Evolutionary conservation across 768 basidiomycete genomes (phyloP).

Genomic region (Pleurotus pulmonarius): DNA sequence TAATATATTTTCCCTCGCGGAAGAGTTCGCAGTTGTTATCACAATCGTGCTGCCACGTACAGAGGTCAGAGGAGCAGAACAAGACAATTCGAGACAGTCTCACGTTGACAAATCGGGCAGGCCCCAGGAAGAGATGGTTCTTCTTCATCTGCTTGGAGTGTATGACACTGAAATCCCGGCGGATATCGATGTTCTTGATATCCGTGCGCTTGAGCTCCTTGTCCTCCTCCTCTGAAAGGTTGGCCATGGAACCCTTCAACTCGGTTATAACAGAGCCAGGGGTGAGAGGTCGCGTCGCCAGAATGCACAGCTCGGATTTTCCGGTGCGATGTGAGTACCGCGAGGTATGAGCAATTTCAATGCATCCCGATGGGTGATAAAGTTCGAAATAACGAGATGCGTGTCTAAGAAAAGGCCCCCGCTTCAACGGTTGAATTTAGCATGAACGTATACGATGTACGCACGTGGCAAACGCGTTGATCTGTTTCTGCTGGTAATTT

Average conservation of each 20-base stretch:
- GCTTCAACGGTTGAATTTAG: not conserved
- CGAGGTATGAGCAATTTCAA: slow-evolving; percentile 87
- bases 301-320: slow-evolving; percentile 84
- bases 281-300: slow-evolving; percentile 69
- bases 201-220: slow-evolving; percentile 82
- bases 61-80: slow-evolving; percentile 10
- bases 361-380: slow-evolving; percentile 77
- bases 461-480: slow-evolving; percentile 91
- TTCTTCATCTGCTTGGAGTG: slow-evolving; percentile 91
- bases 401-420: slow-evolving; percentile 46
- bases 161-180: slow-evolving; percentile 87
- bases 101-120: slow-evolving; percentile 91
- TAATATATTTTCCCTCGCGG: slow-evolving; percentile 86
- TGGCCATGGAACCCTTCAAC: slow-evolving; percentile 87
- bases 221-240: slow-evolving; percentile 82
- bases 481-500: slow-evolving; percentile 75
- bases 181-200: slow-evolving; percentile 69
- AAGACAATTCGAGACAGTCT: slow-evolving; percentile 24
- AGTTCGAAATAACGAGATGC: slow-evolving; percentile 88
- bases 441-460: slow-evolving; percentile 32
- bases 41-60: slow-evolving; percentile 70
- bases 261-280: slow-evolving; percentile 78
- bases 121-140: slow-evolving; percentile 87
- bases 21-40: slow-evolving; percentile 87
- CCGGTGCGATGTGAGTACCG: slow-evolving; percentile 85